Evolutionary conservation across 257 asterid genomes (phyloP).

Genomic region (Jasminum sambac): DNA sequence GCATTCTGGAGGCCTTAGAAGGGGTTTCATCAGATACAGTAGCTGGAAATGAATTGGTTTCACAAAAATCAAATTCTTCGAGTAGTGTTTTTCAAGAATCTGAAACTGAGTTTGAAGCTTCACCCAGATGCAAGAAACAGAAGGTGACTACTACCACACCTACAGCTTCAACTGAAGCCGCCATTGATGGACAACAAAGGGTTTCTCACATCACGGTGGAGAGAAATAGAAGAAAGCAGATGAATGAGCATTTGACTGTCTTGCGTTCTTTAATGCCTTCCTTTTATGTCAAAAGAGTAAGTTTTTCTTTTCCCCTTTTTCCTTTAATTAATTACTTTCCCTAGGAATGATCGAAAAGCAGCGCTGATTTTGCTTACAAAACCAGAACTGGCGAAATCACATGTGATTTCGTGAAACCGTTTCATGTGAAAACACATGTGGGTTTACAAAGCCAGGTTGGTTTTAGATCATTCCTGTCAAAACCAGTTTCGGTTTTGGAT

Average conservation of each 20-base stretch:
- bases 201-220: constrained; percentile 72
- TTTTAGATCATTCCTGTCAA: too few relatives aligned
- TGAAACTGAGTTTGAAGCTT: constrained; percentile 38
- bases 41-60: not conserved
- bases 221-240: constrained; percentile 82
- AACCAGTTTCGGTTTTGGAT: too few relatives aligned
- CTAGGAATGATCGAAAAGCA: not conserved
- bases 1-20: constrained; percentile 65
- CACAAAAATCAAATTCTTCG: constrained; percentile 28
- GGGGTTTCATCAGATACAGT: constrained; percentile 20
- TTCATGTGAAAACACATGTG: too few relatives aligned
- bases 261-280: constrained; percentile 83
- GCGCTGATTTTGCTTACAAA: too few relatives aligned
- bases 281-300: constrained; percentile 77
- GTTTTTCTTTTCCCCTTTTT: not conserved
- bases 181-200: constrained; percentile 40
- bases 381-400: too few relatives aligned
- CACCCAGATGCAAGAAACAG: constrained; percentile 49
- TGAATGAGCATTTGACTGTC: constrained; percentile 73
- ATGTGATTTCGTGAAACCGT: too few relatives aligned
- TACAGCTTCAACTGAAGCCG: not conserved
- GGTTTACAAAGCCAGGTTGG: too few relatives aligned
- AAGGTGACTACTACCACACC: constrained; percentile 31
- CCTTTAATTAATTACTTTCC: not conserved
- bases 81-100: constrained; percentile 33